phyloP scores from a whole-genome alignment of 2,329 filamentous ascomycete genomes.

The Pseudocercospora macadamiae region DNA sequence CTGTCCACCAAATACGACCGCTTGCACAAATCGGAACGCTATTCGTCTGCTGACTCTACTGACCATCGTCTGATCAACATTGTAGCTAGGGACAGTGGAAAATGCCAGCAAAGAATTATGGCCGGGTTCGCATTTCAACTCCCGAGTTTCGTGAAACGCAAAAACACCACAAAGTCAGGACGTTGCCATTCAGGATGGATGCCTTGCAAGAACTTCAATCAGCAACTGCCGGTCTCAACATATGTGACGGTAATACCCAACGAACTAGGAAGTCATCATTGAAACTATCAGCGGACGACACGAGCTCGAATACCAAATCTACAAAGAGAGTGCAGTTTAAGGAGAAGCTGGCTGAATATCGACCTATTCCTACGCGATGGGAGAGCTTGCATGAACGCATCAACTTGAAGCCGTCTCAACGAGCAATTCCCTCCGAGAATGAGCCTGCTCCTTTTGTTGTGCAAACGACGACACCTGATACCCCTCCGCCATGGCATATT shows the following conservation, averaged over 20 bases:
- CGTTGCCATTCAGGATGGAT: conserved; percentile 10
- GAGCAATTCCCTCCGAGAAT: conserved; percentile 2
- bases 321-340: conserved; percentile 17
- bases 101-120: background rate
- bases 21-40: background rate
- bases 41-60: conserved; percentile 1
- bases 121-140: no score
- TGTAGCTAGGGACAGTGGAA: background rate
- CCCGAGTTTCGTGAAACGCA: background rate
- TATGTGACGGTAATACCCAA: background rate
- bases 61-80: background rate
- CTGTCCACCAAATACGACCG: background rate
- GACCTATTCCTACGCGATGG: background rate
- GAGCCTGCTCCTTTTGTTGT: conserved; percentile 8
- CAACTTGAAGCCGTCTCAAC: conserved; percentile 4
- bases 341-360: background rate
- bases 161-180: background rate
- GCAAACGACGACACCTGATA: conserved; percentile 14
- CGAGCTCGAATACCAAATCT: background rate
- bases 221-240: conserved; percentile 10
- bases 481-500: conserved; percentile 17
- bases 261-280: conserved; percentile 13
- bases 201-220: conserved; percentile 9
- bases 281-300: conserved; percentile 4
- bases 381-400: background rate